Percentiles rank a stretch among this genome's conserved stretches.
These are phyloP conservation scores for Mikania micrantha DNA, from an alignment of 129 eudicot genomes.

Conservation along the genomic window DNA sequence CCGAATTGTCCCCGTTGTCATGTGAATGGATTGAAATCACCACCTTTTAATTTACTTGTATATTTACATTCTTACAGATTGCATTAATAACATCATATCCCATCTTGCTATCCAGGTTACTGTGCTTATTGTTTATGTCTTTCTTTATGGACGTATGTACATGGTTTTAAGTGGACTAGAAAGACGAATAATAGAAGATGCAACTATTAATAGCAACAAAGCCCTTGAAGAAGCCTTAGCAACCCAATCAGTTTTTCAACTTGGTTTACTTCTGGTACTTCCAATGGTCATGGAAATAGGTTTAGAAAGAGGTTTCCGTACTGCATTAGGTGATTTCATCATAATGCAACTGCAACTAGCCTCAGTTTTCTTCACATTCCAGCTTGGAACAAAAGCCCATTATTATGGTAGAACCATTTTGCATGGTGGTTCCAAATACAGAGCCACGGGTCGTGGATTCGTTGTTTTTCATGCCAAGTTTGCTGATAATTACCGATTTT, in stretches of 20 bases:
- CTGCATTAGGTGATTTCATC: conserved; percentile 78
- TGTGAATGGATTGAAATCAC: background rate
- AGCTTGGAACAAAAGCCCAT: conserved; percentile 92
- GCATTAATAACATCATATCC: background rate
- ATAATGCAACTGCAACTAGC: conserved; percentile 93
- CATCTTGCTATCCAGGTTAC: conserved; percentile 55
- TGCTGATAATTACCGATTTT: conserved; percentile 81
- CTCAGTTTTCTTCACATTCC: conserved; percentile 84
- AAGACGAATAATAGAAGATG: conserved; percentile 45
- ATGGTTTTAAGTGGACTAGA: conserved; percentile 91
- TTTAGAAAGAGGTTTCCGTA: conserved; percentile 80
- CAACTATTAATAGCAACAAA: conserved; percentile 38
- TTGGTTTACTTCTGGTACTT: conserved; percentile 72
- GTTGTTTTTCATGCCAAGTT: conserved; percentile 90
- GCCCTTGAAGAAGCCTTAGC: conserved; percentile 83
- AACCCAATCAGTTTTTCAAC: conserved; percentile 67
- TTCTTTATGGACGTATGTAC: conserved; percentile 81
- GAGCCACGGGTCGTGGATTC: conserved; percentile 97
- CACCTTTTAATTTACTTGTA: background rate
- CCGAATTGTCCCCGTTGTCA: background rate
- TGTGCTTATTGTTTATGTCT: conserved; percentile 68
- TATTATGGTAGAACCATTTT: conserved; percentile 80
- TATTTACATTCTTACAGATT: conserved; percentile 7
- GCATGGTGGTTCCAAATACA: conserved; percentile 89
- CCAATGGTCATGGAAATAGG: conserved; percentile 99